A percentile compares a stretch with the other conserved stretches of the same genome.
Evolutionary conservation across 2,329 filamentous ascomycete genomes (phyloP).

Genomic region (Grosmannia huntii): DNA sequence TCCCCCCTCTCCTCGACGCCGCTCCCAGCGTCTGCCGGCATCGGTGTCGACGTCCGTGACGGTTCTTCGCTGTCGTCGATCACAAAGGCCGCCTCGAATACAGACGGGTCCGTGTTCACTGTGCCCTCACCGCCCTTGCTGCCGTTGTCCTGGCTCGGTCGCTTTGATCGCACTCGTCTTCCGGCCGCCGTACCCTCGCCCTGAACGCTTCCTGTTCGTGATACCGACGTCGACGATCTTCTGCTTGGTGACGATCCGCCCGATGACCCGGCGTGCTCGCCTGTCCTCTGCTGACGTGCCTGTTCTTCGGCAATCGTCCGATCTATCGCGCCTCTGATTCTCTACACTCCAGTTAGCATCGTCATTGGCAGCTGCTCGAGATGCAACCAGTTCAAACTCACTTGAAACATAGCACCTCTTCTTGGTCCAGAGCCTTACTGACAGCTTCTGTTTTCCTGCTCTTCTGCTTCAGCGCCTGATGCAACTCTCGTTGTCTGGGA

Average conservation of each 20-base stretch:
- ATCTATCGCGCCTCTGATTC: constrained; percentile 75
- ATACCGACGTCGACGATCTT: constrained; percentile 32
- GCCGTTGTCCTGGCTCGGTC: constrained; percentile 22
- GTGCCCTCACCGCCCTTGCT: constrained; percentile 17
- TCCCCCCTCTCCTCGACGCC: constrained; percentile 1
- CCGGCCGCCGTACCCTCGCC: constrained; percentile 18
- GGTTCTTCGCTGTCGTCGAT: constrained; percentile 70
- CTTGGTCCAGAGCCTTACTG: background rate
- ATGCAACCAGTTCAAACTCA: background rate
- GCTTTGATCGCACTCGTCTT: constrained; percentile 27
- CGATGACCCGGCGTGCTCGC: constrained; percentile 27
- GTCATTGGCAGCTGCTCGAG: background rate
- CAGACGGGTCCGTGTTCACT: constrained; percentile 64
- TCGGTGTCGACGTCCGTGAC: constrained; percentile 28
- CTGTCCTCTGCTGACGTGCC: constrained; percentile 52
- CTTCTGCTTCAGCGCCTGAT: background rate
- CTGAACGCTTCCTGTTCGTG: constrained; percentile 22
- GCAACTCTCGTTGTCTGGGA: background rate
- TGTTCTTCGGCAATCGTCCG: constrained; percentile 85
- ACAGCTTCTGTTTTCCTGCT: background rate
- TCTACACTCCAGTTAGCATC: constrained; percentile 30
- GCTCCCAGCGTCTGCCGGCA: background rate
- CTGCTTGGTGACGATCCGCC: constrained; percentile 26
- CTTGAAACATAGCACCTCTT: background rate
- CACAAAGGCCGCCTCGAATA: constrained; percentile 77